Evolutionary conservation across 1,284 basidiomycete genomes (phyloP).

Genomic region (Cryptococcus sp.): DNA sequence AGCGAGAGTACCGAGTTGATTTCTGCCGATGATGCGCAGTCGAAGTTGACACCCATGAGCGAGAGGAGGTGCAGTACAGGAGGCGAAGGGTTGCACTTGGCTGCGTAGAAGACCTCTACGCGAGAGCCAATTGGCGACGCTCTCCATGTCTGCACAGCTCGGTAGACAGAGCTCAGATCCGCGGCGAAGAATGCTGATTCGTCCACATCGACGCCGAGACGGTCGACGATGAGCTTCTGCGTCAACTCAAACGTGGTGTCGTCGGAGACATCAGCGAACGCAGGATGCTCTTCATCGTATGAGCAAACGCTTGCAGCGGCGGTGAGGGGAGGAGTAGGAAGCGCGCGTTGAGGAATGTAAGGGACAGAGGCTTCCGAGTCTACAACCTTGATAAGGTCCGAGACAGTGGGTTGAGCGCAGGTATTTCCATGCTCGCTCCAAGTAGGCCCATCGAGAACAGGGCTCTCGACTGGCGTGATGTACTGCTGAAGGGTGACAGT

Average conservation of each 20-base stretch:
- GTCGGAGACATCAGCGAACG: conserved; percentile 32
- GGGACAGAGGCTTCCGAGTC: conserved; percentile 32
- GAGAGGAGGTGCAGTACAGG: conserved; percentile 89
- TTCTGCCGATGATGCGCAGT: conserved; percentile 97
- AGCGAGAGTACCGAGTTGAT: conserved; percentile 79
- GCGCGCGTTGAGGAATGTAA: conserved; percentile 29
- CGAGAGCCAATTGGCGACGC: conserved; percentile 67
- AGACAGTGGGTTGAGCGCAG: conserved; percentile 13
- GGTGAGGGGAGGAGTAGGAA: conserved; percentile 30
- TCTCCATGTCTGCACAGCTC: conserved; percentile 83
- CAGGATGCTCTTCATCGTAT: conserved; percentile 27
- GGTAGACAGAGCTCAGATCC: conserved; percentile 85
- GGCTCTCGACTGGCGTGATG: conserved; percentile 15
- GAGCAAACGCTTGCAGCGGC: conserved; percentile 17
- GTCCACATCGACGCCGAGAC: conserved; percentile 34
- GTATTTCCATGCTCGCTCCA: conserved; percentile 11
- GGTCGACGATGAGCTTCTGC: conserved; percentile 32
- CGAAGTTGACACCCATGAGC: conserved; percentile 87
- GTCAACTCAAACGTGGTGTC: conserved; percentile 39
- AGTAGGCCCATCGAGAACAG: neutral
- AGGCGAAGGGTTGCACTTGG: conserved; percentile 98
- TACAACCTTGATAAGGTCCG: conserved; percentile 39
- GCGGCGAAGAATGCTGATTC: conserved; percentile 97
- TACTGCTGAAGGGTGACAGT: conserved; percentile 24
- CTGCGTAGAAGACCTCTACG: conserved; percentile 90